Base-by-base conservation (phyloP, 2,329 filamentous ascomycete species). In the Cadophora gregata region DNA sequence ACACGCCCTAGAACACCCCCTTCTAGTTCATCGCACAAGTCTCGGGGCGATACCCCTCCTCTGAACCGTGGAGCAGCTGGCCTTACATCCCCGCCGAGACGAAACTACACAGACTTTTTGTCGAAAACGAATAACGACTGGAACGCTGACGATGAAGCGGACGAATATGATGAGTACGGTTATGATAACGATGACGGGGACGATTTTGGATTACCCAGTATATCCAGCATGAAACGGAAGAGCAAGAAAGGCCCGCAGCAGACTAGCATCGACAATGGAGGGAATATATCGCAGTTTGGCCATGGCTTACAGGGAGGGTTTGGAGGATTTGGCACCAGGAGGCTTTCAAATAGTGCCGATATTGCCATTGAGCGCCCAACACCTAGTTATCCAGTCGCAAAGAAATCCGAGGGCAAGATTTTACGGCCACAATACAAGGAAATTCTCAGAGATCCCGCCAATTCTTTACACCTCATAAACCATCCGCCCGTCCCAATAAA, bases 371-470 rank as follows among this genome's bases (percentile, higher is more conserved):
- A 97, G 80, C 87, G 95, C 69, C 93, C 92, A 27, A 83, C 90
- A 47, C 88, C 93, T 16, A 89, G 88, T 69, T 98, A 98, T 75
- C 95, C 95, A 31, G 90, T 92, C 74, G 88, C 94, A 2, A 95
- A 94, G 79, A 96, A 94, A 79, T 90, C 86, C 69, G 94, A 97
- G 77, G 95, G 93, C 31, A 99, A 99, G 83, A 98, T 98, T 67
- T 82, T 99, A 25, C 88, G 96, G 70, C 96, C 96, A 61, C 96
- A 99, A 79, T 99, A 98, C 79, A 97, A 99, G 80, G 96, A 99
- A 69, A 96, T 99, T 55, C 81, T 99, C 24, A 87, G 86, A 82
- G 88, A 90, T 77, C 96, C 96, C 12, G 96, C 93, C 63, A 99
- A 99, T 78, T 93, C 94, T 8, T 82, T 99, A 53, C 95, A 99